Base-by-base conservation (phyloP, 192 early-diverging fungal species). In the Rhizophagus clarus region DNA sequence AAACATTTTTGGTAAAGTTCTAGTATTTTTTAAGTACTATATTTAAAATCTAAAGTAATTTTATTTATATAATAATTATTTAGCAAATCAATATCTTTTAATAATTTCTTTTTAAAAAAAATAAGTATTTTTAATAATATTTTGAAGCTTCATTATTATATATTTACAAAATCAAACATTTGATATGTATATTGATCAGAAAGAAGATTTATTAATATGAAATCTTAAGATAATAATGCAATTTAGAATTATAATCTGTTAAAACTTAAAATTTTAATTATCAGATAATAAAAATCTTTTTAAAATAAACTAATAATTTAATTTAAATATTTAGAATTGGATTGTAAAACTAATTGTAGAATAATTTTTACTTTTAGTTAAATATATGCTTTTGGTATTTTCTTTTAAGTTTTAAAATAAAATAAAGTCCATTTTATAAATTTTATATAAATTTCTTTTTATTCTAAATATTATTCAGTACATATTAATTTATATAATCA, bases 401-500 rank as follows among this genome's bases (percentile, higher is more conserved):
- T 32, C 3, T 32, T 67, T 3, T 37, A 0, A 15, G 29, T 20
- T 32, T 67, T 34, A 28, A 32, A 5, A 37, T 3, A 0, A 0
- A 15, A 32, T 67, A 67, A 37, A 37, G 34, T 37, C 71, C n/a
- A 72, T n/a, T 40, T 0, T 45, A 7, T 31, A 72, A 72, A 72
- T 51, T 72, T 5, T 29, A 72, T n/a, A 45, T 72, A 0, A 45
- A 72, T 45, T 15, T 72, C 40, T 29, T 8, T 72, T 26, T 11
- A 2, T 22, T 72, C n/a, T 72, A 72, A 49, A 51, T 72, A 72
- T 72, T 72, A 47, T 15, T 73, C 10, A 8, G 40, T 47, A 73
- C 26, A 31, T 47, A 14, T 73, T 45, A 73, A 28, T 26, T 73
- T 3, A 28, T 45, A 73, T 5, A 73, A 24, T 26, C 47, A 42